These are phyloP conservation scores for Cordia subcordata DNA, from an alignment of 257 asterid genomes.

Conservation along the genomic window DNA sequence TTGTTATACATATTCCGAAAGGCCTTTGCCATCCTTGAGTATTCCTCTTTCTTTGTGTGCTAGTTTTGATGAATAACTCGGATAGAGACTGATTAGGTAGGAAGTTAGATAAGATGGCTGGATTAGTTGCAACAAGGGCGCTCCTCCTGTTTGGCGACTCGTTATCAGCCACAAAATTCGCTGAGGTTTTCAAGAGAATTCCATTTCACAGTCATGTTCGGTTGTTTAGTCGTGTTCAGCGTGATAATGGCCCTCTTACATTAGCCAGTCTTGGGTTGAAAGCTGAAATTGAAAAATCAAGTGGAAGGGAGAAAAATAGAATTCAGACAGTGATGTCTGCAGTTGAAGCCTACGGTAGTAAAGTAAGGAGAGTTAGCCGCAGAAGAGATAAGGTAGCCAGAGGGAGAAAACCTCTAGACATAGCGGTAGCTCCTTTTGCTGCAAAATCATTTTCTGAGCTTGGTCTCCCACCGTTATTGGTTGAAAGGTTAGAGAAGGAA, in stretches of 20 bases:
- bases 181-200: slow-evolving; percentile 33
- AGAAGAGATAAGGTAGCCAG: slow-evolving; percentile 21
- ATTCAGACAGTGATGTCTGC: slow-evolving; percentile 50
- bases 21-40: not conserved
- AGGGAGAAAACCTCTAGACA: slow-evolving; percentile 37
- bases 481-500: slow-evolving; percentile 70
- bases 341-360: slow-evolving; percentile 52
- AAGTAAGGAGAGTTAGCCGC: slow-evolving; percentile 35
- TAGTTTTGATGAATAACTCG: not conserved
- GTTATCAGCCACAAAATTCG: slow-evolving; percentile 31
- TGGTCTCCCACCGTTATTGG: slow-evolving; percentile 65
- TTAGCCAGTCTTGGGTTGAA: slow-evolving; percentile 64
- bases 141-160: slow-evolving; percentile 47
- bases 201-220: slow-evolving; percentile 38
- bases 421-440: slow-evolving; percentile 66
- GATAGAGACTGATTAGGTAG: not conserved
- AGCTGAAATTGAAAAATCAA: slow-evolving; percentile 22
- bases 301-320: slow-evolving; percentile 47
- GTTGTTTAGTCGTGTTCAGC: slow-evolving; percentile 24
- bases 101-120: not conserved
- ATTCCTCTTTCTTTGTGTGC: not conserved
- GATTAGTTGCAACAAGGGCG: slow-evolving; percentile 31
- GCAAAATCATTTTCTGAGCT: slow-evolving; percentile 81
- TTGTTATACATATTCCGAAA: not conserved
- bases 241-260: slow-evolving; percentile 53